Percentiles rank a stretch among this genome's conserved stretches.
phyloP scores from a whole-genome alignment of 331 rosid species.

The Prunus yedoensis region DNA sequence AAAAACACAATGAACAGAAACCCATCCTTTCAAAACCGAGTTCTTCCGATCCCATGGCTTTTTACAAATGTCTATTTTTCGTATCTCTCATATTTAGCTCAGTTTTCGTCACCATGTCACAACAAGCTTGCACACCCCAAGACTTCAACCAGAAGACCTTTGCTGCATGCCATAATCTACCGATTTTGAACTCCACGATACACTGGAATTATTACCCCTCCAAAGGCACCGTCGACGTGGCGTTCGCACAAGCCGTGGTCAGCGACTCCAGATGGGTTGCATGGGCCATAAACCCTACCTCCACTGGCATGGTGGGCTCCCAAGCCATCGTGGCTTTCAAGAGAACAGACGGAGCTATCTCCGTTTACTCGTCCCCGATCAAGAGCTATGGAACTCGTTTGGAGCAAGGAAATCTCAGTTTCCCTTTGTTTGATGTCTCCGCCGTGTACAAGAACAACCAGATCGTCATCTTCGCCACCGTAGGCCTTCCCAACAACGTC shows the following conservation, averaged over 20 bases:
- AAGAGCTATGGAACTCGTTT: not conserved
- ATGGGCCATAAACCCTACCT: conserved; percentile 38
- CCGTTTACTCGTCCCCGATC: conserved; percentile 24
- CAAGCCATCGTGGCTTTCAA: conserved; percentile 24
- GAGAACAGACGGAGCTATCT: conserved; percentile 10
- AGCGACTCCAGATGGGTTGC: conserved; percentile 23
- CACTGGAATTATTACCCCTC: not conserved
- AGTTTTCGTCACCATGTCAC: too few species aligned
- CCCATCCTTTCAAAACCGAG: too few species aligned
- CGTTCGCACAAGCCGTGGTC: not conserved
- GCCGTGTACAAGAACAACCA: not conserved
- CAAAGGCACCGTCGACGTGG: not conserved
- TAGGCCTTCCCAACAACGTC: not conserved
- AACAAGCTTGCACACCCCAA: too few species aligned
- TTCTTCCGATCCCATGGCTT: too few species aligned
- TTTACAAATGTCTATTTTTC: too few species aligned
- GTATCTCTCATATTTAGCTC: too few species aligned
- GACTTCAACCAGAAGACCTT: not conserved
- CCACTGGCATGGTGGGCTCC: conserved; percentile 30
- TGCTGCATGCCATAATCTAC: not conserved
- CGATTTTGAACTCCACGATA: not conserved
- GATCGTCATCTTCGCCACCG: not conserved
- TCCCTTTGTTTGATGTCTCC: not conserved
- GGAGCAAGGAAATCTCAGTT: conserved; percentile 8
- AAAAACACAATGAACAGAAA: too few species aligned